Conservation (phyloP, 2,329 filamentous ascomycete species). For the Hawksworthiomyces lignivorus region DNA sequence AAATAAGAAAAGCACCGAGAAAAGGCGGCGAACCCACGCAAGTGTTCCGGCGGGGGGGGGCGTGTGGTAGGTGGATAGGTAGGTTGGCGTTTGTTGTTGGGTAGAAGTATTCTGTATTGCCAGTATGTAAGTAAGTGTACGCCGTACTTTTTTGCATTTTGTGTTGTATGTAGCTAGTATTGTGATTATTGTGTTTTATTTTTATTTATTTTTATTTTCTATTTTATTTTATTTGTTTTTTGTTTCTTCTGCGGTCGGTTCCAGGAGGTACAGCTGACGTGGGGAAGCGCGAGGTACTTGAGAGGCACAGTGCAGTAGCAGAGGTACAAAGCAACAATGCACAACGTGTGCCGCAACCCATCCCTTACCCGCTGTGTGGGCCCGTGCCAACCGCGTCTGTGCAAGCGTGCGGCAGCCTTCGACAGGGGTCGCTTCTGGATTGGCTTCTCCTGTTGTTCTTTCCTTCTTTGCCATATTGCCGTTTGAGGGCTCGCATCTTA, state of each 20-base stretch:
- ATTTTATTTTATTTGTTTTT: neutral
- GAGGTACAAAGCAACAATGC: neutral
- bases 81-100: too few relatives aligned
- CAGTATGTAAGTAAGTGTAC: too few relatives aligned
- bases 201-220: neutral
- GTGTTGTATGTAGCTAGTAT: too few relatives aligned
- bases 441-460: conserved; percentile 6
- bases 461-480: conserved; percentile 6
- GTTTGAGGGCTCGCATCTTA: too few relatives aligned
- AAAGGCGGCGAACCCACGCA: too few relatives aligned
- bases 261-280: conserved; percentile 7
- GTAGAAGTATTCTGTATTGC: too few relatives aligned
- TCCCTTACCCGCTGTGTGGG: conserved; percentile 17
- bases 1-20: too few relatives aligned
- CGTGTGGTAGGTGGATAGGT: too few relatives aligned
- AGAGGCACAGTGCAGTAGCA: neutral
- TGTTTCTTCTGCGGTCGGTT: neutral
- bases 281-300: conserved; percentile 8
- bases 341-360: conserved; percentile 9
- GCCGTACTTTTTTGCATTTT: too few relatives aligned
- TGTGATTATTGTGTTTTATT: neutral
- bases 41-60: too few relatives aligned
- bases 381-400: conserved; percentile 18
- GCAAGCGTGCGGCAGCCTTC: conserved; percentile 17
- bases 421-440: conserved; percentile 14